These are phyloP conservation scores for Colletotrichum sansevieriae DNA, from an alignment of 2,329 filamentous ascomycete species.

Conservation along the genomic window DNA sequence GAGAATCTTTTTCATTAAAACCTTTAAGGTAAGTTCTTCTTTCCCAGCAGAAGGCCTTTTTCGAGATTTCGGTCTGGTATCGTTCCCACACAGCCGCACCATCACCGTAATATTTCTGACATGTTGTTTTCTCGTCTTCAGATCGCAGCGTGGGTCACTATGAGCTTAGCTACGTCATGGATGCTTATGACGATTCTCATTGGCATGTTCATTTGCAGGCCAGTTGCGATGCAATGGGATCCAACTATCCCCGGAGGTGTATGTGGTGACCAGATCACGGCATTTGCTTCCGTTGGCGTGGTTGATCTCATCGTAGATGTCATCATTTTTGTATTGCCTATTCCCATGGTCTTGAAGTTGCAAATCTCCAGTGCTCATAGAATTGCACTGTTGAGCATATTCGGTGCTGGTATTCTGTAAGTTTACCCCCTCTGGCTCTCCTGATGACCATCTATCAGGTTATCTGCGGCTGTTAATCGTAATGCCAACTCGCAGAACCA, in stretches of 20 bases:
- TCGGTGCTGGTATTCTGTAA: conserved; percentile 50
- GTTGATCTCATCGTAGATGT: conserved; percentile 71
- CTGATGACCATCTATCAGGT: too few relatives aligned
- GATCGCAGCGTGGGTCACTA: conserved; percentile 36
- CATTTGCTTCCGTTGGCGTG: conserved; percentile 48
- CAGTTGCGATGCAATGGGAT: conserved; percentile 42
- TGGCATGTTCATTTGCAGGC: conserved; percentile 41
- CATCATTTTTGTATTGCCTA: conserved; percentile 73
- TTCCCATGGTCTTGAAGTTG: conserved; percentile 73
- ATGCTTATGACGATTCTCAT: conserved; percentile 44
- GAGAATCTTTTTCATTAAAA: conserved; percentile 43
- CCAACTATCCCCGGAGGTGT: conserved; percentile 44
- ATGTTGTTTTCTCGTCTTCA: neutral
- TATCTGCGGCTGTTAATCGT: too few relatives aligned
- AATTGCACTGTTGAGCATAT: conserved; percentile 48
- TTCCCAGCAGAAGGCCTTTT: too few relatives aligned
- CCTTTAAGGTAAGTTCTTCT: conserved; percentile 3
- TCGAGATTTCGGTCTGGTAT: too few relatives aligned
- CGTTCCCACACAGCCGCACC: too few relatives aligned
- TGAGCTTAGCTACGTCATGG: conserved; percentile 41
- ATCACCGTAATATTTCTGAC: neutral
- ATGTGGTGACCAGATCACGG: conserved; percentile 50
- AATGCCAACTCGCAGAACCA: neutral
- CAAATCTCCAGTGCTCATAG: conserved; percentile 53
- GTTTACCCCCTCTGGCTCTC: conserved; percentile 25